Conservation (phyloP, 2,329 filamentous ascomycete genomes). For the Fusarium sp. region DNA sequence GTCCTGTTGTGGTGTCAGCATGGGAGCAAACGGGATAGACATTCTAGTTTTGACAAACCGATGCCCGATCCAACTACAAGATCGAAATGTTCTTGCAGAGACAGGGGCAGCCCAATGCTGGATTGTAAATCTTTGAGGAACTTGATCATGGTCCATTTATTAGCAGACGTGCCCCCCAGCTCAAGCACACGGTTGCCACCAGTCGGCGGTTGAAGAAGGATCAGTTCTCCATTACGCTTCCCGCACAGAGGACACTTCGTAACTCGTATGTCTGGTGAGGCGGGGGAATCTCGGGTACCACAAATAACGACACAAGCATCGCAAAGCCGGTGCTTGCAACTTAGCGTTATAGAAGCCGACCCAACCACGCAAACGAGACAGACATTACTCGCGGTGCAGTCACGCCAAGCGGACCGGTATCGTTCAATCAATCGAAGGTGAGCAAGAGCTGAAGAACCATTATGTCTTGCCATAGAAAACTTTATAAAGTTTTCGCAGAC, state of each 20-base stretch:
- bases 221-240: background rate
- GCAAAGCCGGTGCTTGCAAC: slow-evolving; percentile 2
- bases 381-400: background rate
- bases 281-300: background rate
- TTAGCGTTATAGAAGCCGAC: background rate
- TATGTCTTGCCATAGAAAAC: background rate
- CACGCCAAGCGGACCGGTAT: background rate
- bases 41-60: background rate
- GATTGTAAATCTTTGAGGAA: slow-evolving; percentile 3
- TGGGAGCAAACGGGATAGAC: too few species aligned
- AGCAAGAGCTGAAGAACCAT: background rate
- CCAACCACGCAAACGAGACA: background rate
- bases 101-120: background rate
- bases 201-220: background rate
- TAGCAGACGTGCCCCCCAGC: background rate
- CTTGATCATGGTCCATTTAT: slow-evolving; percentile 3
- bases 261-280: background rate
- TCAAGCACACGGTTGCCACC: background rate
- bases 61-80: slow-evolving; percentile 1
- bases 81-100: background rate
- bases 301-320: slow-evolving; percentile 1
- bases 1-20: background rate
- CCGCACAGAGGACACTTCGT: background rate
- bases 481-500: background rate
- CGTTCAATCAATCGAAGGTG: background rate